Evolutionary conservation across 2,329 filamentous ascomycete genomes (phyloP).

Genomic region (Neopestalotiopsis sp.): DNA sequence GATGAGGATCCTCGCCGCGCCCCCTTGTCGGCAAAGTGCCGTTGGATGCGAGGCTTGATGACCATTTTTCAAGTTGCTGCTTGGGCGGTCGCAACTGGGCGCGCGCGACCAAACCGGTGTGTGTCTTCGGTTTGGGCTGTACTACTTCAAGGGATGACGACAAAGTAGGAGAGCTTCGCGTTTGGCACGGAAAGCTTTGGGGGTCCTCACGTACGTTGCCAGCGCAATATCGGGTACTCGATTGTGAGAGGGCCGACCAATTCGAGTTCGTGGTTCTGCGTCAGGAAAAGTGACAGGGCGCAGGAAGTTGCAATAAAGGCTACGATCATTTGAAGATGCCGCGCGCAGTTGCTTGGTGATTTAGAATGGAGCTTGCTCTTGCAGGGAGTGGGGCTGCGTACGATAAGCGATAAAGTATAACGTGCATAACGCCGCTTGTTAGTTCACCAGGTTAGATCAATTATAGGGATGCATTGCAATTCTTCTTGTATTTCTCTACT

Average conservation of each 20-base stretch:
- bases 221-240: not conserved
- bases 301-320: too few relatives aligned
- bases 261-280: not conserved
- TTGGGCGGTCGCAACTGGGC: not conserved
- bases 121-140: not conserved
- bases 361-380: not conserved
- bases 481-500: too few relatives aligned
- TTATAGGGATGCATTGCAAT: too few relatives aligned
- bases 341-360: not conserved
- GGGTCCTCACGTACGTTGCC: not conserved
- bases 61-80: not conserved
- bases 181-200: too few relatives aligned
- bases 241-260: not conserved
- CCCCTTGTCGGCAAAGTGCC: constrained; percentile 83
- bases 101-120: not conserved
- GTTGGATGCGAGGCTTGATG: constrained; percentile 36
- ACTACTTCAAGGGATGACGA: too few relatives aligned
- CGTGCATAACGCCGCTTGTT: not conserved
- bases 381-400: not conserved
- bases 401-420: constrained; percentile 5
- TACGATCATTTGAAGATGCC: not conserved
- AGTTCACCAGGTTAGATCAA: too few relatives aligned
- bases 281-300: not conserved
- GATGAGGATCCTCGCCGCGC: constrained; percentile 58
- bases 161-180: too few relatives aligned